These are phyloP conservation scores for Ogataea parapolymorpha DNA, from an alignment of 805 yeast genomes.

Conservation along the genomic window DNA sequence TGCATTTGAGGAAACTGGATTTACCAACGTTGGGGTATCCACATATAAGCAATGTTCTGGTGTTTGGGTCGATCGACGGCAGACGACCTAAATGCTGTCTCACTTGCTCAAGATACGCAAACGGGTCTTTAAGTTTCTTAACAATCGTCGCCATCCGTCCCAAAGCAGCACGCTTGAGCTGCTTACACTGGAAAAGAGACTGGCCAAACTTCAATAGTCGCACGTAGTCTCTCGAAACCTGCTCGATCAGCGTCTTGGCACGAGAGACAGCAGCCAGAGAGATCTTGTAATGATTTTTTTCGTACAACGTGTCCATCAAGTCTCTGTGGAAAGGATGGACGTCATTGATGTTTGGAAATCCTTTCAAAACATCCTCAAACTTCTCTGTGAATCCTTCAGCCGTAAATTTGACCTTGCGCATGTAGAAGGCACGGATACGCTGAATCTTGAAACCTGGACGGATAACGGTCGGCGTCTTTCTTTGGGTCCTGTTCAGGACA, in stretches of 20 bases:
- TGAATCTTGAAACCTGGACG: conserved; percentile 95
- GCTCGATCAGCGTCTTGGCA: conserved; percentile 92
- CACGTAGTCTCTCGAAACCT: conserved; percentile 92
- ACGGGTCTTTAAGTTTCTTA: conserved; percentile 92
- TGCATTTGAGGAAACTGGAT: conserved; percentile 87
- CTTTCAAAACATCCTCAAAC: conserved; percentile 76
- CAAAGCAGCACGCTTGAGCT: conserved; percentile 94
- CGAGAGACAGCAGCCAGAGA: conserved; percentile 92
- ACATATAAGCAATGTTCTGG: conserved; percentile 94
- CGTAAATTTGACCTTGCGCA: conserved; percentile 96
- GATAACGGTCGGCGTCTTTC: conserved; percentile 98
- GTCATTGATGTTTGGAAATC: conserved; percentile 95
- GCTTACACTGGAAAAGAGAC: conserved; percentile 97
- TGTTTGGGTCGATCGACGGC: conserved; percentile 97
- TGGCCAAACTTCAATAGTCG: conserved; percentile 96
- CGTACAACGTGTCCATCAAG: conserved; percentile 95
- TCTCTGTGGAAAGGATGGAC: conserved; percentile 98
- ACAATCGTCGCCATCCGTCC: conserved; percentile 99
- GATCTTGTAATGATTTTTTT: conserved; percentile 96
- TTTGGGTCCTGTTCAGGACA: conserved; percentile 94
- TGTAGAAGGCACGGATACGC: conserved; percentile 94
- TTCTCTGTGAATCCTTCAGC: conserved; percentile 96
- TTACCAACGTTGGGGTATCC: conserved; percentile 99
- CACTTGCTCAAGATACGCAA: conserved; percentile 92
- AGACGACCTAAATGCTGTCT: conserved; percentile 98